These are phyloP conservation scores for Mucor indicus DNA, from an alignment of 371 early-diverging fungal species.

Conservation along the genomic window DNA sequence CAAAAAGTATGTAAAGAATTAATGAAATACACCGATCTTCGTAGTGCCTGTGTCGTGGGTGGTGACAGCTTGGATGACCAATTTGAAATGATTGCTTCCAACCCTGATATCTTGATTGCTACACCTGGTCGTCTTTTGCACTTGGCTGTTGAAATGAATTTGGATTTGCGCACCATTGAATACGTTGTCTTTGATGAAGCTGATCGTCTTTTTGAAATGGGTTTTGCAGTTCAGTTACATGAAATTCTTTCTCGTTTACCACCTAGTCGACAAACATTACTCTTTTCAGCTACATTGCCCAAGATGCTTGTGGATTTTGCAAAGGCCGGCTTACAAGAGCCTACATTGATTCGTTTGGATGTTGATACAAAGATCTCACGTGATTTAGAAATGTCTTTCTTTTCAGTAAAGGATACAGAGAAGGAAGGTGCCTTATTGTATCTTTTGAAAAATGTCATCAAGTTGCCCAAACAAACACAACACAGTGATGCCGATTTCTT, in stretches of 20 bases:
- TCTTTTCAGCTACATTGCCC: constrained; percentile 96
- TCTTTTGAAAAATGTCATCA: constrained; percentile 76
- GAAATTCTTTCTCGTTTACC: constrained; percentile 89
- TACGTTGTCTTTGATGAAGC: constrained; percentile 99
- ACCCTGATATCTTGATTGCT: constrained; percentile 96
- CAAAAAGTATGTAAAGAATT: constrained; percentile 89
- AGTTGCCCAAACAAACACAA: constrained; percentile 56
- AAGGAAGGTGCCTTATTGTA: constrained; percentile 91
- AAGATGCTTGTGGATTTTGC: constrained; percentile 92
- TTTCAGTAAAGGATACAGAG: constrained; percentile 75
- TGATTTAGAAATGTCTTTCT: constrained; percentile 92
- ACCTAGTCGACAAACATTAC: constrained; percentile 79
- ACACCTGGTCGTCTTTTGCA: constrained; percentile 98
- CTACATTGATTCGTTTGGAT: constrained; percentile 90
- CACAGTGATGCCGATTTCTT: not conserved
- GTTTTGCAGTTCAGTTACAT: constrained; percentile 93
- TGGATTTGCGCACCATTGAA: constrained; percentile 85
- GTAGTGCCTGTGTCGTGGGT: constrained; percentile 90
- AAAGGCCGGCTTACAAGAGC: constrained; percentile 92
- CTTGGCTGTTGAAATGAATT: constrained; percentile 92
- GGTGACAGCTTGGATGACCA: constrained; percentile 95
- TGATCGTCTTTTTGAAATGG: constrained; percentile 97
- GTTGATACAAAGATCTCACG: constrained; percentile 89
- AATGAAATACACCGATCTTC: constrained; percentile 87
- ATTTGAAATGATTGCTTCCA: constrained; percentile 83